A percentile compares a stretch with the other conserved stretches of the same genome.
These are phyloP conservation scores for Fusarium subtropicale DNA, from an alignment of 2,329 filamentous ascomycete genomes.

Conservation along the genomic window DNA sequence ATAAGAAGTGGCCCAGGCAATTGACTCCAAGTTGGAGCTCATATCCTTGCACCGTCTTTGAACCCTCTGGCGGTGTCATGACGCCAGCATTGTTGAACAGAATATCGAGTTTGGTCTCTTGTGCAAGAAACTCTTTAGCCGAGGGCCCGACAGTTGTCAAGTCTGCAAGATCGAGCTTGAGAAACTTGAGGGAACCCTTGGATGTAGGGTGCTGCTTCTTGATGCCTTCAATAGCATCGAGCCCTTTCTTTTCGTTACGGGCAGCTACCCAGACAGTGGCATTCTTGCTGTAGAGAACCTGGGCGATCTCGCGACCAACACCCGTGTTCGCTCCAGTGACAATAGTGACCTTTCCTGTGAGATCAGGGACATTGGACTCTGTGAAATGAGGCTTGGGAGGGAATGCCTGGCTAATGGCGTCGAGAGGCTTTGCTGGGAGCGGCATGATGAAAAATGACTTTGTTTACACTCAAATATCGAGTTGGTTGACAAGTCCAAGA, in stretches of 20 bases:
- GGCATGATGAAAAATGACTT: slow-evolving; percentile 1
- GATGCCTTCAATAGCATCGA: slow-evolving; percentile 59
- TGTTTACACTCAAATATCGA: neutral
- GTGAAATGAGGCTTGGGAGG: slow-evolving; percentile 44
- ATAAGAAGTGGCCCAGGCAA: slow-evolving; percentile 56
- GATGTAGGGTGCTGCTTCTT: slow-evolving; percentile 51
- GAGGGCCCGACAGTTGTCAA: slow-evolving; percentile 52
- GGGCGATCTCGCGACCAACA: slow-evolving; percentile 64
- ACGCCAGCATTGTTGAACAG: slow-evolving; percentile 61
- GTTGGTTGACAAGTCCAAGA: neutral
- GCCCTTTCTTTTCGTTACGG: slow-evolving; percentile 59
- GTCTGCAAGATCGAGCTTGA: slow-evolving; percentile 60
- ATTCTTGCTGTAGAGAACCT: slow-evolving; percentile 65
- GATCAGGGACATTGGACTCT: slow-evolving; percentile 72
- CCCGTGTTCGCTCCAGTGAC: slow-evolving; percentile 59
- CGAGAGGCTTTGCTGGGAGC: slow-evolving; percentile 20
- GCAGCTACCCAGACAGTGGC: slow-evolving; percentile 67
- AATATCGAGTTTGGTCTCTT: slow-evolving; percentile 52
- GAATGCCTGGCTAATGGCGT: slow-evolving; percentile 39
- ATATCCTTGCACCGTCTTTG: slow-evolving; percentile 56
- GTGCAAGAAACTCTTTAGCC: slow-evolving; percentile 48
- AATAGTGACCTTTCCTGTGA: slow-evolving; percentile 63
- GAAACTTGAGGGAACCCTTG: slow-evolving; percentile 56
- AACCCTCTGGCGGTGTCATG: slow-evolving; percentile 56
- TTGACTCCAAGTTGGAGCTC: slow-evolving; percentile 59